phyloP scores from a whole-genome alignment of 2,329 filamentous ascomycete species.

The Paecilomyces niveus region DNA sequence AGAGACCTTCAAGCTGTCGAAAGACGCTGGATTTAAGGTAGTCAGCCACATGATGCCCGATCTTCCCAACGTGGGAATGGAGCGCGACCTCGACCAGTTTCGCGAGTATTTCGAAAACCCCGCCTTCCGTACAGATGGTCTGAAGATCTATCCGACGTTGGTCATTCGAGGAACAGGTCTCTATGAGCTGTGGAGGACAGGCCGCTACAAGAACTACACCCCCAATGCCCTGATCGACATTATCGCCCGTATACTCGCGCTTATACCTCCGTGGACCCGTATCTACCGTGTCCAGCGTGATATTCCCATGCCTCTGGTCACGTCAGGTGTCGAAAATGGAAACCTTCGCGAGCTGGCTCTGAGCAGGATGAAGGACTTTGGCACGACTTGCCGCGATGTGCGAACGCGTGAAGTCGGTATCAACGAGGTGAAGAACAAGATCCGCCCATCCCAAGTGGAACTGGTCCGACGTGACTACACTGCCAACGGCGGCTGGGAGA shows the following conservation, averaged over 20 bases:
- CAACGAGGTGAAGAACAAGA: conserved; percentile 99
- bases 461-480: conserved; percentile 88
- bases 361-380: conserved; percentile 98
- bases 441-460: conserved; percentile 91
- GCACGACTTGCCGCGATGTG: conserved; percentile 92
- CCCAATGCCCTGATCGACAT: conserved; percentile 94
- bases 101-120: conserved; percentile 97
- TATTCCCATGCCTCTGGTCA: conserved; percentile 99
- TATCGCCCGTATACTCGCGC: conserved; percentile 87
- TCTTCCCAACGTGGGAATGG: conserved; percentile 95
- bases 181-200: conserved; percentile 96
- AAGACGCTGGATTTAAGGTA: conserved; percentile 97
- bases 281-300: conserved; percentile 98
- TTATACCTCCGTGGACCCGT: conserved; percentile 94
- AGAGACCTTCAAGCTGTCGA: conserved; percentile 93
- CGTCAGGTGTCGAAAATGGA: conserved; percentile 94
- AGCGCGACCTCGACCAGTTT: conserved; percentile 94
- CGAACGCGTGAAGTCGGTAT: conserved; percentile 94
- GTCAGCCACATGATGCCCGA: conserved; percentile 99
- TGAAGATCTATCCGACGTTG: conserved; percentile 97
- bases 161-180: conserved; percentile 94
- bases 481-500: conserved; percentile 97
- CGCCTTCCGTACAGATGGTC: conserved; percentile 87
- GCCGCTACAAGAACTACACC: conserved; percentile 96
- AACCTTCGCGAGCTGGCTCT: conserved; percentile 89